Evolutionary conservation across 805 yeast genomes (phyloP).

Genomic region (Candida yuanshanica): DNA sequence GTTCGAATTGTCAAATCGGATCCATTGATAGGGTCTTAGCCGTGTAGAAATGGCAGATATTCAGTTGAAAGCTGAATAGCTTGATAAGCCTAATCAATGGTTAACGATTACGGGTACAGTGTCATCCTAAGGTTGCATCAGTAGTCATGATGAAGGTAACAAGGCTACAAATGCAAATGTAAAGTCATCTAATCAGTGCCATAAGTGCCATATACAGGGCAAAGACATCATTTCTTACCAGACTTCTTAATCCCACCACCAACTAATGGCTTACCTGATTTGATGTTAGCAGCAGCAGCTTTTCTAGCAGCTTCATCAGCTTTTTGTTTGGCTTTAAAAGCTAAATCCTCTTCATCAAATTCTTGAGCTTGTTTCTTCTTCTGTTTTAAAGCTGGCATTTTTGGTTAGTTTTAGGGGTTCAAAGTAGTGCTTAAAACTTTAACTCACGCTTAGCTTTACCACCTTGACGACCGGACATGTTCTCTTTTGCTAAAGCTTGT

Average conservation of each 20-base stretch:
- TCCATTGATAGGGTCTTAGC: background rate
- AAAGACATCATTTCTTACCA: constrained; percentile 42
- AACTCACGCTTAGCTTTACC: constrained; percentile 85
- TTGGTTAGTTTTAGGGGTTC: constrained; percentile 3
- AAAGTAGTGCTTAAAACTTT: background rate
- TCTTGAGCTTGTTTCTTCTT: constrained; percentile 78
- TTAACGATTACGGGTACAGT: too few species aligned
- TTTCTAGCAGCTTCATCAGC: constrained; percentile 93
- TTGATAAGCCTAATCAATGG: too few species aligned
- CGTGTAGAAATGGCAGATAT: background rate
- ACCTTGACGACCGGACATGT: constrained; percentile 95
- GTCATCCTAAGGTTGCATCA: too few species aligned
- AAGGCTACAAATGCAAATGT: too few species aligned
- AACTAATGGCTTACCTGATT: constrained; percentile 84
- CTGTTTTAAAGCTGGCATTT: constrained; percentile 38
- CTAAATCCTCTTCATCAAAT: constrained; percentile 79
- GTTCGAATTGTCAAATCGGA: background rate
- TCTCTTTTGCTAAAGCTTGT: too few species aligned
- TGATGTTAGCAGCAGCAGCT: constrained; percentile 81
- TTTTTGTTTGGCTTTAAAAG: constrained; percentile 89
- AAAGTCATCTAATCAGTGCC: too few species aligned
- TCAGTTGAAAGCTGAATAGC: too few species aligned
- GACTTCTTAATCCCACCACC: constrained; percentile 97
- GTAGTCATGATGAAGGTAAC: too few species aligned
- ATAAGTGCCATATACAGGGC: background rate